Evolutionary conservation across 441 rosid genomes (phyloP), one percentile per base, ranked within the genome.

Genomic region (Populus trichocarpa): DNA sequence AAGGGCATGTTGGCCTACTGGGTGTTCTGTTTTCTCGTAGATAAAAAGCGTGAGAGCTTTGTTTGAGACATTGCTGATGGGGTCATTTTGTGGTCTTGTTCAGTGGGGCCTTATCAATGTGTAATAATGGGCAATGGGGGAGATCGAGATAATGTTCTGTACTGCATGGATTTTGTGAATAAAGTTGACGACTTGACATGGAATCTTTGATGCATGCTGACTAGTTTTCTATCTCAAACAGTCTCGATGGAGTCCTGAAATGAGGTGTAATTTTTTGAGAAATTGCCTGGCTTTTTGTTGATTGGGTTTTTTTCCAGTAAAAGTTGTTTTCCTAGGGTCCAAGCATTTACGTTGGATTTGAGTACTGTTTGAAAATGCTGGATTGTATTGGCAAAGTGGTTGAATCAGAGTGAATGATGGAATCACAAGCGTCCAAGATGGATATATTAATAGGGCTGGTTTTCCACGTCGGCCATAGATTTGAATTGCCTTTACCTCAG

Each of bases 151-250:
- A 65, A 11, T 25, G 77, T 40, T n/a, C 32, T 30, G 11, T 22
- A 14, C n/a, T 9, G 13, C 76, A 26, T 33, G 72, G 53, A 67
- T 61, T 57, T 67, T 73, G 32, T 68, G 68, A 79, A 79, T 61
- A 70, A 79, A 65, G 82, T 18, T 1, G 61, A 7, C 32, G 32
- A 53, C 9, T 63, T 70, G 68, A 69, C 67, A 69, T 3, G 23
- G 61, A 78, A 64, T 74, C 50, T 0, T 33, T 69, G n/a, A 68
- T 57, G 69, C 70, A 26, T 68, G 74, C 70, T 69, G 32, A 59
- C 74, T 25, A 25, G 61, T 30, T 30, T 30, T 30, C 32, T 4
- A 30, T 78, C 72, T 12, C 13, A 18, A 72, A 78, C 12, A 71
- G 23, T 30, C 35, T 8, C 3, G 32, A 30, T 50, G 57, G 57